Percentiles rank a stretch among this genome's conserved stretches.
phyloP scores from a whole-genome alignment of 495 filamentous ascomycete genomes.

The Neurospora sp. region DNA sequence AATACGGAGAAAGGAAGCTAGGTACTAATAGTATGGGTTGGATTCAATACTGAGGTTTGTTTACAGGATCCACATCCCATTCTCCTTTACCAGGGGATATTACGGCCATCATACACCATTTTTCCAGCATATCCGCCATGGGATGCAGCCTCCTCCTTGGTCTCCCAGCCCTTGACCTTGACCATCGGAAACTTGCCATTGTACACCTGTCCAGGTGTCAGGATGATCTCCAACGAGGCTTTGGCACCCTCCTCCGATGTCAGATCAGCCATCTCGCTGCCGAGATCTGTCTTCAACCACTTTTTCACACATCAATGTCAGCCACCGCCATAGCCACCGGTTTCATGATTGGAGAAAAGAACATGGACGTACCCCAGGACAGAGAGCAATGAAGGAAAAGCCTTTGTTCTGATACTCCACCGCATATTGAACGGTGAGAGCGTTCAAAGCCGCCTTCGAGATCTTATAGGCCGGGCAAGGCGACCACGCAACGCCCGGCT shows the following conservation, averaged over 20 bases:
- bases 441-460: slow-evolving; percentile 41
- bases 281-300: slow-evolving; percentile 1
- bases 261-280: slow-evolving; percentile 32
- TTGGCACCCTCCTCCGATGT: slow-evolving; percentile 31
- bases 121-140: neutral
- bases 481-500: slow-evolving; percentile 6
- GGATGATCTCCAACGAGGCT: slow-evolving; percentile 35
- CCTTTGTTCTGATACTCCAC: slow-evolving; percentile 28
- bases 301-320: neutral
- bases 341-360: neutral
- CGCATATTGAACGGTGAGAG: slow-evolving; percentile 40
- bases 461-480: slow-evolving; percentile 40
- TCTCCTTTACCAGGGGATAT: neutral
- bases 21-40: neutral
- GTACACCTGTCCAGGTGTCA: slow-evolving; percentile 20
- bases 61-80: neutral
- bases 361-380: slow-evolving; percentile 30
- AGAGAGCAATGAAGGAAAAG: slow-evolving; percentile 35
- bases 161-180: slow-evolving; percentile 34
- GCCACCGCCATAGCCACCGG: neutral
- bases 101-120: slow-evolving; percentile 2
- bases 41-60: no score
- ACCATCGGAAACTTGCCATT: slow-evolving; percentile 41
- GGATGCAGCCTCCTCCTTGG: neutral
- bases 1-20: neutral